Conservation (phyloP, 441 rosid species). For the Omphalea diandra region DNA sequence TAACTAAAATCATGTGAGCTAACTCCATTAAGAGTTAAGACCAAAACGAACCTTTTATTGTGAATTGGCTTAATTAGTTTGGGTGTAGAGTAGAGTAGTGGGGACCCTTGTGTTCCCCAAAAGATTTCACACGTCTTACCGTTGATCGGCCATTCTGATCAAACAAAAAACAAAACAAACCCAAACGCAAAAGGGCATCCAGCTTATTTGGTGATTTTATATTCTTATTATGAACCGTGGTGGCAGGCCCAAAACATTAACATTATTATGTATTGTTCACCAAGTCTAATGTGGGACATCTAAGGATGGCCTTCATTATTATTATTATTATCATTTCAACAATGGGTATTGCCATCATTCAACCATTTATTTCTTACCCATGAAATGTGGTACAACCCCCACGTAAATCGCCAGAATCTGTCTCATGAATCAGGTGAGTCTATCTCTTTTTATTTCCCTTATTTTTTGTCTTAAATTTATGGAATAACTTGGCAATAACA, state of each 20-base stretch:
- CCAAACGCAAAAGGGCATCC: background rate
- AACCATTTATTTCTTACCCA: background rate
- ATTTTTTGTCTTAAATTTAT: too few species aligned
- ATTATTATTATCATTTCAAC: too few species aligned
- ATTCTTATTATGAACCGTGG: background rate
- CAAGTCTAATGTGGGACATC: background rate
- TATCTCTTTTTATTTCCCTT: too few species aligned
- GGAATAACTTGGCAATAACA: too few species aligned
- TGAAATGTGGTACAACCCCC: background rate
- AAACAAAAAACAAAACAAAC: too few species aligned
- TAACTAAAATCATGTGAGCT: too few species aligned
- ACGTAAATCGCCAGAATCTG: background rate
- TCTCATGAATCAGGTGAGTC: background rate
- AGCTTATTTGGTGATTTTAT: too few species aligned
- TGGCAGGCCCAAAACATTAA: background rate
- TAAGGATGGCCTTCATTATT: background rate
- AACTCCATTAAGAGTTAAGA: too few species aligned
- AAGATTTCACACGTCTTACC: background rate
- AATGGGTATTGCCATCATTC: too few species aligned
- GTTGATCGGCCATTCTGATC: too few species aligned
- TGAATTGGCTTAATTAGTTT: too few species aligned
- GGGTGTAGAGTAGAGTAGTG: background rate
- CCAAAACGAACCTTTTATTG: too few species aligned
- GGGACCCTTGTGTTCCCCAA: background rate
- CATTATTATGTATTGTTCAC: background rate